Evolutionary conservation across 2,329 filamentous ascomycete species (phyloP), one percentile per base, ranked within the genome.

Genomic region (Diaporthe vaccinii): DNA sequence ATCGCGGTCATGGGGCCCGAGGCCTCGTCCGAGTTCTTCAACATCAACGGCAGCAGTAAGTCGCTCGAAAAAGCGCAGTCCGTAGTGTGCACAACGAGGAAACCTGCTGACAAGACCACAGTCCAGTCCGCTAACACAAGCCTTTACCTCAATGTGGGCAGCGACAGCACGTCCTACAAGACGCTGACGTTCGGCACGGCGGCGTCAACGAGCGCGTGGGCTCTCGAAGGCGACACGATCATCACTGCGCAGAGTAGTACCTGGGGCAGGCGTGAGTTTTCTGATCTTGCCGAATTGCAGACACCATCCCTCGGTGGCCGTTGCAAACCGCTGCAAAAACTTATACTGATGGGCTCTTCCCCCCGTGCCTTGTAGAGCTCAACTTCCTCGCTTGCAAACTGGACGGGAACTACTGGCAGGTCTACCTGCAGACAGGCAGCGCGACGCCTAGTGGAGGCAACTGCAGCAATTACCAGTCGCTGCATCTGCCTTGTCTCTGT

Each of bases 391-490:
- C 83, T 15, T 90, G 88, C 78, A 81, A 84, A 75, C 80, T 86
- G 17, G 82, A 83, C 17, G 82, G 79, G 1, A 79, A 81, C 8
- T 89, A 87, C 68, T 90, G 87, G 81, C 86, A 88, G 80, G 78
- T 90, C 20, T 90, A 86, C 77, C 80, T 90, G 61, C 88, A 90
- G 81, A 89, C 86, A 2, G 88, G 88, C 1, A 87, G 84, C 67
- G 86, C 88, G 53, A 83, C 82, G 49, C 88, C 88, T 2, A 85
- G 83, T 70, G 88, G 87, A 2, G 83, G 82, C 80, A 86, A 83
- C 7, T 90, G 88, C 78, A 89, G 86, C 77, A 89, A 89, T 79
- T 89, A 87, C 75, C 87, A 89, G 83, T 89, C 87, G 39, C 82
- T 90, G 73, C 89, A 90, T 81, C 79, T 89, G 78, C 88, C 88